These are phyloP conservation scores for Eutrema salsugineum DNA, from an alignment of 441 rosid species.

Conservation along the genomic window DNA sequence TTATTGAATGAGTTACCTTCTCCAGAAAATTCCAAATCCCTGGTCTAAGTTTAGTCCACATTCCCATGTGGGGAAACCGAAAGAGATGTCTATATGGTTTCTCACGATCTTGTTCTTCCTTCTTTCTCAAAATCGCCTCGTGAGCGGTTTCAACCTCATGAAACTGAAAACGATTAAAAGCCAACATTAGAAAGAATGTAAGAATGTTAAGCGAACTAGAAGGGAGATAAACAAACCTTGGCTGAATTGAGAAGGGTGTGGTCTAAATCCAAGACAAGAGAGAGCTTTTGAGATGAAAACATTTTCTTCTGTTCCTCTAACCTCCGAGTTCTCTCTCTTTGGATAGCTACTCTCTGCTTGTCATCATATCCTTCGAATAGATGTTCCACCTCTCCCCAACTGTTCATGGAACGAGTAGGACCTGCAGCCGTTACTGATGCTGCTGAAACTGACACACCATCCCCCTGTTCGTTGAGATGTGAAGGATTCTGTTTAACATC, in stretches of 20 bases:
- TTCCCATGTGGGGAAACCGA: slow-evolving; percentile 92
- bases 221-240: slow-evolving; percentile 48
- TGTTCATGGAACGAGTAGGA: slow-evolving; percentile 42
- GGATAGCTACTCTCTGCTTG: slow-evolving; percentile 87
- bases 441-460: slow-evolving; percentile 32
- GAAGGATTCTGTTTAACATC: slow-evolving; percentile 35
- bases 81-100: slow-evolving; percentile 83
- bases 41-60: slow-evolving; percentile 99
- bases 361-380: slow-evolving; percentile 92
- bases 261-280: slow-evolving; percentile 97
- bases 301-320: slow-evolving; percentile 93
- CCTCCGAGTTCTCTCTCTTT: slow-evolving; percentile 90
- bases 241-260: slow-evolving; percentile 99
- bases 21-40: slow-evolving; percentile 98
- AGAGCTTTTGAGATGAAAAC: slow-evolving; percentile 85
- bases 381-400: slow-evolving; percentile 93
- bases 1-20: slow-evolving; percentile 43
- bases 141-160: slow-evolving; percentile 84
- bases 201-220: not conserved
- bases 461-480: slow-evolving; percentile 38
- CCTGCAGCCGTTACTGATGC: slow-evolving; percentile 37
- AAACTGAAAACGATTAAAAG: slow-evolving; percentile 47
- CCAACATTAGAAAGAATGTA: slow-evolving; percentile 1
- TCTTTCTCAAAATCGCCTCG: slow-evolving; percentile 83
- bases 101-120: slow-evolving; percentile 97